Conservation (phyloP, 169 alveolate genomes). For the Eimeria necatrix region DNA sequence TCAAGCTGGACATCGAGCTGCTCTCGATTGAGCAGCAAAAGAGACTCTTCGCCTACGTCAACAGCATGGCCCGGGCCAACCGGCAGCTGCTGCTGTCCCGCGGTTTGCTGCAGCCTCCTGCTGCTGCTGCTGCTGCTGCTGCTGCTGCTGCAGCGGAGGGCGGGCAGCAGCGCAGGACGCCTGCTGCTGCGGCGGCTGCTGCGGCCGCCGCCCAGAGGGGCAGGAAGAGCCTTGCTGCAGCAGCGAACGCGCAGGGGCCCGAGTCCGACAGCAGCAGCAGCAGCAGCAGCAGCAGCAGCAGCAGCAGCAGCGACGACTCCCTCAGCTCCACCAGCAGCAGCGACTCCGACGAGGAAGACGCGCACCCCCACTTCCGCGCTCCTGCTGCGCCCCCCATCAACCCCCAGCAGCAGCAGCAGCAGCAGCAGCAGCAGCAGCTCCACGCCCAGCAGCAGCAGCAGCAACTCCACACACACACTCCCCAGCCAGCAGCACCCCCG, state of each 20-base stretch:
- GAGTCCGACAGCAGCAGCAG: background rate
- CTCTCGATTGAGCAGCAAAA: conserved; percentile 91
- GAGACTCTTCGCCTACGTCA: conserved; percentile 88
- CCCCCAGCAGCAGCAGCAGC: background rate
- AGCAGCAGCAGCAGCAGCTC: conserved; percentile 58
- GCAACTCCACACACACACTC: too few species aligned
- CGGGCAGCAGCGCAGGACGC: background rate
- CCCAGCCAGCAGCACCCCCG: too few species aligned
- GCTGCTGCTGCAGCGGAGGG: background rate
- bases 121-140: background rate
- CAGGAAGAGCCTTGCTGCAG: background rate
- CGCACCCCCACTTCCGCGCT: background rate
- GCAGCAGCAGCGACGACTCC: background rate
- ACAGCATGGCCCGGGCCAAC: conserved; percentile 90
- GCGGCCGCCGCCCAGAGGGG: conserved; percentile 10
- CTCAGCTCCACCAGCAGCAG: background rate
- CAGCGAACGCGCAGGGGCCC: background rate
- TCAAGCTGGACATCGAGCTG: conserved; percentile 89
- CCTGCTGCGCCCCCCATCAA: too few species aligned
- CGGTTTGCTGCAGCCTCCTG: background rate
- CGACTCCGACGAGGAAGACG: conserved; percentile 1
- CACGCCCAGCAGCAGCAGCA: too few species aligned
- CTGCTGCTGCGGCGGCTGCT: background rate
- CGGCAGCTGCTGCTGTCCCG: conserved; percentile 84
- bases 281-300: conserved; percentile 52